Conservation (phyloP, 306 rosid species). For the Notholithocarpus densiflorus region DNA sequence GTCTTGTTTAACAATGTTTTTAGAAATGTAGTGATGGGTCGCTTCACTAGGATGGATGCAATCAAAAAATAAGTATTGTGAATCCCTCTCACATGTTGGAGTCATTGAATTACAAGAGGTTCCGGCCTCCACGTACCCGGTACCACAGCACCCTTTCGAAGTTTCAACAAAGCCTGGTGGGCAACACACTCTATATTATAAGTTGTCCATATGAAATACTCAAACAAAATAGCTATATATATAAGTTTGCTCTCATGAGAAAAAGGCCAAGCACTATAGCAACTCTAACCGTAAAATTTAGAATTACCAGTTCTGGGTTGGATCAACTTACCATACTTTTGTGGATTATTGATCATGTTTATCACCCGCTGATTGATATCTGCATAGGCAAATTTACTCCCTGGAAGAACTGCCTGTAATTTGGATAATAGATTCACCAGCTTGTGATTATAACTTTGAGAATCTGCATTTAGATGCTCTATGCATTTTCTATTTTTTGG, state of each 20-base stretch:
- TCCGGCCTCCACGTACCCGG: conserved; percentile 30
- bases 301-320: not conserved
- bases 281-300: too few species aligned
- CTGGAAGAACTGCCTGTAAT: conserved; percentile 22
- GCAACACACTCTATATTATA: not conserved
- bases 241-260: too few species aligned
- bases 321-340: conserved; percentile 21
- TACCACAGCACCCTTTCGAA: conserved; percentile 29
- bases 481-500: conserved; percentile 5
- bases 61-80: conserved; percentile 36
- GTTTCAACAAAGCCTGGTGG: conserved; percentile 35
- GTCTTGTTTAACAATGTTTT: not conserved
- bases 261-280: too few species aligned
- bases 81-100: conserved; percentile 8
- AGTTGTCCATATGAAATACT: too few species aligned
- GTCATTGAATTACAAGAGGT: conserved; percentile 18
- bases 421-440: conserved; percentile 18
- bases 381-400: conserved; percentile 24
- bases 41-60: conserved; percentile 33
- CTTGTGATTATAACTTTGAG: conserved; percentile 30
- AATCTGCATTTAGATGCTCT: conserved; percentile 30
- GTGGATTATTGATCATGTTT: conserved; percentile 34
- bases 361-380: conserved; percentile 18
- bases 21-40: conserved; percentile 12
- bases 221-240: too few species aligned